Evolutionary conservation across 2,329 filamentous ascomycete genomes (phyloP).

Genomic region (Tolypocladium capitatum): DNA sequence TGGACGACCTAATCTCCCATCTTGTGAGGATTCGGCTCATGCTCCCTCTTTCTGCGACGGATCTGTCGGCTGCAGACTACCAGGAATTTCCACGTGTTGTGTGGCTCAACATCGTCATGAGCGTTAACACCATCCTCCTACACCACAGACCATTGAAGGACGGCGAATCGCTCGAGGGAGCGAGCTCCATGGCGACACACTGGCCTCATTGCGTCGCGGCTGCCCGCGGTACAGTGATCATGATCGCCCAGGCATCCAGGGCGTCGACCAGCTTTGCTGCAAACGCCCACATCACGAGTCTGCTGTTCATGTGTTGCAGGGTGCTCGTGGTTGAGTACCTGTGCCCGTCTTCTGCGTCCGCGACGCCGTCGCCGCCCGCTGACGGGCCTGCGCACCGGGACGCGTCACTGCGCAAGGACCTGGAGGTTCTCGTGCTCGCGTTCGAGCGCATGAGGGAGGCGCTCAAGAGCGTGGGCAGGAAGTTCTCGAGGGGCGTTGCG

Average conservation of each 20-base stretch:
- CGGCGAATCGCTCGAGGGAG: slow-evolving; percentile 1
- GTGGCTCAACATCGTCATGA: slow-evolving; percentile 10
- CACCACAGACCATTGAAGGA: slow-evolving; percentile 8
- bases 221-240: slow-evolving; percentile 6
- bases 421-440: slow-evolving; percentile 8
- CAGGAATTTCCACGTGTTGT: slow-evolving; percentile 7
- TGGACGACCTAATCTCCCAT: slow-evolving; percentile 6
- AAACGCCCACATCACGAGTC: slow-evolving; percentile 8
- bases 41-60: slow-evolving; percentile 9
- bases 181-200: slow-evolving; percentile 3
- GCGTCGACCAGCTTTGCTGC: slow-evolving; percentile 4
- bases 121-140: slow-evolving; percentile 8
- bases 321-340: slow-evolving; percentile 10
- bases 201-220: slow-evolving; percentile 12
- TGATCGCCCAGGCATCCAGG: slow-evolving; percentile 8
- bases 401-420: slow-evolving; percentile 7
- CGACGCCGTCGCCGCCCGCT: background rate
- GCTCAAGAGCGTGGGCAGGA: slow-evolving; percentile 7
- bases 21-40: slow-evolving; percentile 10
- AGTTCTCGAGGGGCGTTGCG: slow-evolving; percentile 9
- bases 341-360: slow-evolving; percentile 1
- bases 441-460: slow-evolving; percentile 7
- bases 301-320: slow-evolving; percentile 7
- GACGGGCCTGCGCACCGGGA: slow-evolving; percentile 1
- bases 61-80: slow-evolving; percentile 8